These are phyloP conservation scores for Trypanosoma scelopori DNA, from an alignment of 208 protist species.

Conservation along the genomic window DNA sequence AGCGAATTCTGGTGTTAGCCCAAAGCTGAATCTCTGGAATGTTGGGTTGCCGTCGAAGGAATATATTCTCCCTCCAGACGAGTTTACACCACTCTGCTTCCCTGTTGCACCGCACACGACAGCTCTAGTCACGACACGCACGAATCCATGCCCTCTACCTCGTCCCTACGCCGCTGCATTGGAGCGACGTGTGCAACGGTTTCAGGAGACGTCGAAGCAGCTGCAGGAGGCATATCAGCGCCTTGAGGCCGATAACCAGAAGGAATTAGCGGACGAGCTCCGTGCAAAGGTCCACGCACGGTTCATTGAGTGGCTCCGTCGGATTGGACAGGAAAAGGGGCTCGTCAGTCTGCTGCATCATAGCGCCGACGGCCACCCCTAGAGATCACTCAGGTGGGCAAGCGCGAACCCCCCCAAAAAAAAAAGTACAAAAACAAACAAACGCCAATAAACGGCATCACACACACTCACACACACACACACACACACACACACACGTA, in stretches of 20 bases:
- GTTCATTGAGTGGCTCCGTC: constrained; percentile 86
- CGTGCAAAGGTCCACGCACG: constrained; percentile 68
- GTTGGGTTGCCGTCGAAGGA: constrained; percentile 63
- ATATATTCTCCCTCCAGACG: constrained; percentile 72
- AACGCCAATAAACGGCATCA: too few relatives aligned
- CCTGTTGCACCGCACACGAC: constrained; percentile 58
- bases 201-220: constrained; percentile 76
- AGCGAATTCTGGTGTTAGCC: constrained; percentile 75
- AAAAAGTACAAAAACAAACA: too few relatives aligned
- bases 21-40: constrained; percentile 88
- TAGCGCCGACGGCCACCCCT: constrained; percentile 3
- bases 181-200: constrained; percentile 56
- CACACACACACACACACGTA: too few relatives aligned
- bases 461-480: too few relatives aligned
- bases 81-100: constrained; percentile 81
- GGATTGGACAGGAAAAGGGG: constrained; percentile 71
- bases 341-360: constrained; percentile 67
- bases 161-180: constrained; percentile 69
- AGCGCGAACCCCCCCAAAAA: too few relatives aligned
- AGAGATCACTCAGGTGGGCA: too few relatives aligned
- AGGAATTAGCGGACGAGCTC: constrained; percentile 71
- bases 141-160: constrained; percentile 80
- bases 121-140: constrained; percentile 57
- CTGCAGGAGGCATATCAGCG: constrained; percentile 58
- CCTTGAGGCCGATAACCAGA: constrained; percentile 67